phyloP scores from a whole-genome alignment of 768 basidiomycete species.

The Leucocoprinus birnbaumii region DNA sequence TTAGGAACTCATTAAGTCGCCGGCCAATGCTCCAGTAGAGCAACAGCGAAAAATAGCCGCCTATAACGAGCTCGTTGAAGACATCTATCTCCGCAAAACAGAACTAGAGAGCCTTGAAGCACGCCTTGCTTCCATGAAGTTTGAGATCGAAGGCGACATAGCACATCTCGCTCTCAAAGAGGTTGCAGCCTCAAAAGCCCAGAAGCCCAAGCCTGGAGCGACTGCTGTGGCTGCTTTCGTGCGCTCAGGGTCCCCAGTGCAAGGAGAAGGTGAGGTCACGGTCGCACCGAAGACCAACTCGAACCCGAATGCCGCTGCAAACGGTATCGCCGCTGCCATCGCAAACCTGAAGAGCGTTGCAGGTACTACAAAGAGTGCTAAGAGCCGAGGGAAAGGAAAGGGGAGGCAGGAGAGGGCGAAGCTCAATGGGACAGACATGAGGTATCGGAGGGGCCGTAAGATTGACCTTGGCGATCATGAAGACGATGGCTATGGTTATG shows the following conservation, averaged over 20 bases:
- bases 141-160: conserved; percentile 28
- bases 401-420: conserved; percentile 8
- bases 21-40: conserved; percentile 20
- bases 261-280: neutral
- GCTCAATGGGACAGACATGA: neutral
- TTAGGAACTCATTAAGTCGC: conserved; percentile 28
- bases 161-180: conserved; percentile 6
- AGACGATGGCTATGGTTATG: neutral
- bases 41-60: conserved; percentile 27
- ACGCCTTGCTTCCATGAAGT: conserved; percentile 27
- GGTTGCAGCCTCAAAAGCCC: neutral
- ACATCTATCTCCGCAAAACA: conserved; percentile 30
- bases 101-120: conserved; percentile 29
- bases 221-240: conserved; percentile 5
- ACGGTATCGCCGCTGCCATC: neutral
- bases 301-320: neutral
- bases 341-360: conserved; percentile 5
- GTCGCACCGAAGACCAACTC: conserved; percentile 4
- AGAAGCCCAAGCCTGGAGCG: conserved; percentile 1
- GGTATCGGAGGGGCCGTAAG: neutral
- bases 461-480: neutral
- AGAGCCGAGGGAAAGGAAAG: conserved; percentile 9
- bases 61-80: conserved; percentile 33
- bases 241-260: neutral
- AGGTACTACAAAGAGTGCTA: neutral